Evolutionary conservation across 441 rosid species (phyloP).

Genomic region (Pelargonium citronellum): DNA sequence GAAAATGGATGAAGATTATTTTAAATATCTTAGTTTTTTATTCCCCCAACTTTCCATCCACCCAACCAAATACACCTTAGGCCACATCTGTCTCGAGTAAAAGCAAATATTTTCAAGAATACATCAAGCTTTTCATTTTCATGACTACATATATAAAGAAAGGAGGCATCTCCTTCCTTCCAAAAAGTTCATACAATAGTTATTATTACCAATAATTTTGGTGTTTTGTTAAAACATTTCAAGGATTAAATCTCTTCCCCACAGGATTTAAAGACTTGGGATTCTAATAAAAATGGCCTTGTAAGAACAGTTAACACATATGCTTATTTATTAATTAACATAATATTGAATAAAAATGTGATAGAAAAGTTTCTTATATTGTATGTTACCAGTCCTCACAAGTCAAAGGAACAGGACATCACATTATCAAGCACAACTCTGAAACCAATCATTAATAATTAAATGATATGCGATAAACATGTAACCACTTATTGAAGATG

Average conservation of each 20-base stretch:
- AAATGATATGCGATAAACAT: no score
- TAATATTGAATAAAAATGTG: background rate
- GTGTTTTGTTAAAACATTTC: background rate
- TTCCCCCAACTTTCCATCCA: background rate
- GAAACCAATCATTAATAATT: background rate
- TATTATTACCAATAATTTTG: no score
- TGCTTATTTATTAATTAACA: background rate
- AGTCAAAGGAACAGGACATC: background rate
- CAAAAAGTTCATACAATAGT: background rate
- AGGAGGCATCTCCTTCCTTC: background rate
- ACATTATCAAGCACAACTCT: background rate
- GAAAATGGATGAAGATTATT: no score
- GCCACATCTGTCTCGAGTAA: background rate
- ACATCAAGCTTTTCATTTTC: background rate
- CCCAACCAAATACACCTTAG: background rate
- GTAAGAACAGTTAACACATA: background rate
- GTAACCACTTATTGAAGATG: no score
- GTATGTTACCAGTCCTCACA: background rate
- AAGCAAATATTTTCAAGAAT: background rate
- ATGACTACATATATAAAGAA: background rate
- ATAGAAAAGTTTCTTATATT: background rate
- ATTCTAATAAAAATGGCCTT: background rate
- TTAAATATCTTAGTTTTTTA: no score
- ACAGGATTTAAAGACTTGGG: background rate
- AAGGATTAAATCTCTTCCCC: background rate